Evolutionary conservation across 306 rosid genomes (phyloP), one percentile per base, ranked within the genome.

Genomic region (Cajanus cajan): DNA sequence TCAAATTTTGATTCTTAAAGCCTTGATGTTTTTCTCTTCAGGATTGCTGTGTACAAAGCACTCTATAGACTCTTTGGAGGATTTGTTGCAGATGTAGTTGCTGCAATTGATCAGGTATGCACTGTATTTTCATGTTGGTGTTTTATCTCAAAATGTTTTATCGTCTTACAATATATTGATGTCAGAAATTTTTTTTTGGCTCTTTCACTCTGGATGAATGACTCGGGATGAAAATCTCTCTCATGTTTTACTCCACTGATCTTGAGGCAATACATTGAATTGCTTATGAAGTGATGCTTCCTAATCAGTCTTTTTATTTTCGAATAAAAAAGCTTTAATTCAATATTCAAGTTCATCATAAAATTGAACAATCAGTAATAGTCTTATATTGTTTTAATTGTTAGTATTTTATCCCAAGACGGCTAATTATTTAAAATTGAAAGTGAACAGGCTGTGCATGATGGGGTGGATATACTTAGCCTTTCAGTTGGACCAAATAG

Each of bases 11-110:
- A 50, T 64, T 28, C 3, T 28, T 77, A 74, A 73, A 47, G n/a
- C 41, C 21, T n/a, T n/a, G n/a, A n/a, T n/a, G n/a, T 28, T 57
- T 73, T 44, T 87, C 68, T 80, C 69, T 85, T 73, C 89, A 96
- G 99, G 92, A 91, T 96, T 88, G 99, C 99, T 71, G 98, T 96
- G 83, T 96, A 96, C 81, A 96, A 96, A 86, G 99, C 99, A 52
- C 92, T 96, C 48, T 96, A 96, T 87, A 88, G 96, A 85, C 88
- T 93, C 41, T 96, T 96, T 84, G 99, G 99, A 73, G 99, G 99
- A 50, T 96, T 87, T 87, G 87, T 96, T 83, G 96, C 98, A 4
- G 99, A 96, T 83, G 99, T 96, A 16, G 98, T 96, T 33, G 99
- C 99, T 47, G 99, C 99, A 83, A 84, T 96, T 55, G 99, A 96